phyloP scores from a whole-genome alignment of 2,329 filamentous ascomycete genomes.

The Sporothrix brasiliensis region DNA sequence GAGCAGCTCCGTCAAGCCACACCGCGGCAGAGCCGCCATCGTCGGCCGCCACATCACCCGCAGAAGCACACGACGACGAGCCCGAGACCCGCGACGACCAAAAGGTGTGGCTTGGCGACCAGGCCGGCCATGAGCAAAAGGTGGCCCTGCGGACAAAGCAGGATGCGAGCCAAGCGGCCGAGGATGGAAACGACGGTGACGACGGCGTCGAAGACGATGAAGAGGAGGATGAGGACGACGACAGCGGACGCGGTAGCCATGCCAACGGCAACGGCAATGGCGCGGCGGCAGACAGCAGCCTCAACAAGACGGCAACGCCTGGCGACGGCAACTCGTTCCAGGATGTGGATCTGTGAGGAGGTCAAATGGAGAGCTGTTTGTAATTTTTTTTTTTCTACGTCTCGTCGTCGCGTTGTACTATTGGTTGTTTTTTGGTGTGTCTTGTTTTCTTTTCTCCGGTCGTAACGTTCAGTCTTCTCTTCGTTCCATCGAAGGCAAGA shows the following conservation, averaged over 20 bases:
- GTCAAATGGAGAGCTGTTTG: too few species aligned
- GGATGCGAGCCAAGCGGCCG: constrained; percentile 35
- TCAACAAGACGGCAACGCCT: constrained; percentile 46
- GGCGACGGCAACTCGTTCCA: constrained; percentile 64
- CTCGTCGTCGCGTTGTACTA: background rate
- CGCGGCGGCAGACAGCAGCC: background rate
- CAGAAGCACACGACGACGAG: constrained; percentile 23
- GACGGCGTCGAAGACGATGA: constrained; percentile 35
- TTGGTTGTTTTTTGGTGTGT: too few species aligned
- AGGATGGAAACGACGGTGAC: constrained; percentile 32
- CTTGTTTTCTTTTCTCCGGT: background rate
- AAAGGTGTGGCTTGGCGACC: constrained; percentile 60
- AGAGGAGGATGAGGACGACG: constrained; percentile 39
- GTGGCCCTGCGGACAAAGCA: constrained; percentile 52
- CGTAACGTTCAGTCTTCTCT: background rate
- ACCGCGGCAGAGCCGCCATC: constrained; percentile 25
- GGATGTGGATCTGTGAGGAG: constrained; percentile 59
- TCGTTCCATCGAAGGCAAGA: constrained; percentile 11
- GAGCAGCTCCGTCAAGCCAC: constrained; percentile 21
- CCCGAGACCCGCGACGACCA: constrained; percentile 51
- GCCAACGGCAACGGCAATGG: constrained; percentile 13
- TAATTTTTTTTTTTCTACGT: background rate
- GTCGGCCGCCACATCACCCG: constrained; percentile 37
- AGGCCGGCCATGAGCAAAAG: constrained; percentile 52
- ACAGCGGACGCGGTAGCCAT: constrained; percentile 42